These are phyloP conservation scores for Arabidopsis lyrata DNA, from an alignment of 441 rosid genomes.

Conservation along the genomic window DNA sequence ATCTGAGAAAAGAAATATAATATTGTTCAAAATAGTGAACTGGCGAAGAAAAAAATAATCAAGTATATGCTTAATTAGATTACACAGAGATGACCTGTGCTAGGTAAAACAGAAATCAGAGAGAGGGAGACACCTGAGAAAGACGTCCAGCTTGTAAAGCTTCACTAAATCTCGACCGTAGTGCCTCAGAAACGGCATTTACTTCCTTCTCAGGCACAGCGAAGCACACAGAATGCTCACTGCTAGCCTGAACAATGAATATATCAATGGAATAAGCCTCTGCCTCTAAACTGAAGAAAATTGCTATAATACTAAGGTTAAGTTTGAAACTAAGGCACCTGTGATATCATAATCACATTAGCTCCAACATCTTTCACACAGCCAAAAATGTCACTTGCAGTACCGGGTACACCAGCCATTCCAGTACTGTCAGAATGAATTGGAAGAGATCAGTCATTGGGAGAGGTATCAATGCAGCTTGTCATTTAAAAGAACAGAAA, in stretches of 20 bases:
- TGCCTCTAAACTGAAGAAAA: constrained; percentile 24
- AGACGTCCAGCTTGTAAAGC: constrained; percentile 94
- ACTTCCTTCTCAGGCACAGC: constrained; percentile 98
- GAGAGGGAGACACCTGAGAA: constrained; percentile 67
- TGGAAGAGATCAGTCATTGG: constrained; percentile 13
- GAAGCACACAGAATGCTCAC: constrained; percentile 98
- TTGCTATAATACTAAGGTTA: constrained; percentile 18
- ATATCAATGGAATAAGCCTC: constrained; percentile 41
- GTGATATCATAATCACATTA: constrained; percentile 97
- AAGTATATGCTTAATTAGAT: neutral
- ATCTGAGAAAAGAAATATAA: constrained; percentile 56
- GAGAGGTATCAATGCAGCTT: constrained; percentile 18
- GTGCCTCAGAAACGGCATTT: constrained; percentile 80
- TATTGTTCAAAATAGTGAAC: constrained; percentile 28
- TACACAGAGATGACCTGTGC: neutral
- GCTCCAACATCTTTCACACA: constrained; percentile 98
- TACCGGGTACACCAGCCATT: constrained; percentile 99
- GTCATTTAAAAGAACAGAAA: neutral
- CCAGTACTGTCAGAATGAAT: constrained; percentile 71
- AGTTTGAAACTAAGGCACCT: constrained; percentile 49
- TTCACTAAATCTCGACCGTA: constrained; percentile 76
- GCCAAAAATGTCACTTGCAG: constrained; percentile 89
- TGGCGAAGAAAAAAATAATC: neutral
- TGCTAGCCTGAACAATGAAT: constrained; percentile 78
- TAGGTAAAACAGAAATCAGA: constrained; percentile 22